A percentile compares a stretch with the other conserved stretches of the same genome.
Evolutionary conservation across 768 basidiomycete genomes (phyloP).

Genomic region (Suillus alpinus): DNA sequence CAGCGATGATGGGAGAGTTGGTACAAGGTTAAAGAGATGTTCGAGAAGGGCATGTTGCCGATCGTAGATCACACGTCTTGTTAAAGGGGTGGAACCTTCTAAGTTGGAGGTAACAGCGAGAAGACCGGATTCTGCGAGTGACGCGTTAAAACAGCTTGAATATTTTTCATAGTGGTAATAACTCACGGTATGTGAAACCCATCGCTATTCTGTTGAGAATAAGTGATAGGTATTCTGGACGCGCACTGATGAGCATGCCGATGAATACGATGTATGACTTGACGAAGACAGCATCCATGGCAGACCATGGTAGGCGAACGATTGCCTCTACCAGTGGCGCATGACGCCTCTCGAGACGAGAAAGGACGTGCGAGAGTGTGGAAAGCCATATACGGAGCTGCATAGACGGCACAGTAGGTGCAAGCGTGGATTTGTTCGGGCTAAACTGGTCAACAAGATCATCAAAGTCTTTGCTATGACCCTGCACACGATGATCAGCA

Average conservation of each 20-base stretch:
- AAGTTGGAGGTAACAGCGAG: constrained; percentile 56
- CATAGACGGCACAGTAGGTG: constrained; percentile 34
- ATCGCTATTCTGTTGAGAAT: constrained; percentile 80
- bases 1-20: constrained; percentile 85
- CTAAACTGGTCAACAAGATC: constrained; percentile 89
- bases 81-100: constrained; percentile 71
- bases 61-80: constrained; percentile 80
- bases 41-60: constrained; percentile 83
- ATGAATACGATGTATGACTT: constrained; percentile 87
- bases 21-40: constrained; percentile 85
- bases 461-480: constrained; percentile 73
- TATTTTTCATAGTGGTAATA: constrained; percentile 3
- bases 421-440: constrained; percentile 37
- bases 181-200: constrained; percentile 88
- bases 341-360: constrained; percentile 81
- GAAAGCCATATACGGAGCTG: constrained; percentile 80
- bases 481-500: constrained; percentile 42
- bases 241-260: constrained; percentile 86
- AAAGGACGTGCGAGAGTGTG: constrained; percentile 89
- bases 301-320: constrained; percentile 87
- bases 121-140: constrained; percentile 61
- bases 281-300: constrained; percentile 81
- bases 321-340: constrained; percentile 81
- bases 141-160: constrained; percentile 7
- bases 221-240: constrained; percentile 86